phyloP scores from a whole-genome alignment of 495 filamentous ascomycete species.

The Podospora conica region DNA sequence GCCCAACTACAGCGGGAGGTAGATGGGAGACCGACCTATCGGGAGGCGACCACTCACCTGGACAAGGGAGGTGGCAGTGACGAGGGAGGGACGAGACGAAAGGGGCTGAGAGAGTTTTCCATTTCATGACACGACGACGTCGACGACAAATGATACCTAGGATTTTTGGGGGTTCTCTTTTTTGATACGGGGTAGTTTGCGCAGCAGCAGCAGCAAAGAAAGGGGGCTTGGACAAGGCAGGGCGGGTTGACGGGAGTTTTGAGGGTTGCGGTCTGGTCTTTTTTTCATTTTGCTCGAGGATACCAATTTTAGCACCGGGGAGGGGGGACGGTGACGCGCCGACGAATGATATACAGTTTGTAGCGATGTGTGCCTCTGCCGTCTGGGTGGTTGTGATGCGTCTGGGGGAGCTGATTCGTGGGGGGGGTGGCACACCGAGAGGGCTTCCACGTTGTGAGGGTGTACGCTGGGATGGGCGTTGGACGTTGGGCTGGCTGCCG shows the following conservation, averaged over 20 bases:
- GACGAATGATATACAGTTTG: not conserved
- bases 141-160: slow-evolving; percentile 3
- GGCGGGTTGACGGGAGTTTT: slow-evolving; percentile 1
- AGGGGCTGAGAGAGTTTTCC: not conserved
- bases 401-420: not conserved
- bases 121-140: not conserved
- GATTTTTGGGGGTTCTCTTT: not conserved
- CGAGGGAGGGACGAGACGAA: not conserved
- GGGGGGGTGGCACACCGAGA: not conserved
- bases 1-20: slow-evolving; percentile 63
- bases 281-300: not conserved
- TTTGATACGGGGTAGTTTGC: not conserved
- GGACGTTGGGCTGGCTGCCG: not conserved
- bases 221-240: not conserved
- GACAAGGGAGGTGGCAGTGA: slow-evolving; percentile 4
- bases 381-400: not conserved
- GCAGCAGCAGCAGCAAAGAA: not conserved
- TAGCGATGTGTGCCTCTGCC: not conserved
- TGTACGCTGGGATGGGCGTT: no score
- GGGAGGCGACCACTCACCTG: not conserved
- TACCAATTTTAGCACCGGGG: slow-evolving; percentile 7
- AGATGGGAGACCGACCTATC: no score
- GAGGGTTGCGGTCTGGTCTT: not conserved
- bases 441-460: not conserved
- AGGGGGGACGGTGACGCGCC: not conserved